Base-by-base conservation (phyloP, 345 rosid genomes). In the Balakata baccata region DNA sequence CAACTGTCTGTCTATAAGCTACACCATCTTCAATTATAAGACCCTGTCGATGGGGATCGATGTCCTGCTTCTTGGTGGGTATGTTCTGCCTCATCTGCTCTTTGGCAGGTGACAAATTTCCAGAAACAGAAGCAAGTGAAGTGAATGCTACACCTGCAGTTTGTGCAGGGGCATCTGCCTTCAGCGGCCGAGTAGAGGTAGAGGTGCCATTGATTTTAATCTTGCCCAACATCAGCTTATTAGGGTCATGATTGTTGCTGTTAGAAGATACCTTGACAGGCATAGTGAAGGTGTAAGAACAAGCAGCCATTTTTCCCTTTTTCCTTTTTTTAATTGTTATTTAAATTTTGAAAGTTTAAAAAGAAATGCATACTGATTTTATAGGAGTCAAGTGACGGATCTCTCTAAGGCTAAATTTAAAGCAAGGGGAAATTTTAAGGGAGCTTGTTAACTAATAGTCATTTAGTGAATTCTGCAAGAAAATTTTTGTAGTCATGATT, bases 21-120 rank as follows among this genome's bases (percentile, higher is more conserved):
- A 86, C 85, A 5, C 89, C 90, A 3, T 79, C 80, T 69, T 88
- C 88, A 7, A 76, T 72, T 43, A 89, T 85, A 29, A 87, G 72
- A 22, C 91, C 94, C 67, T 86, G 94, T 9, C 90, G 86, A 60
- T 86, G 83, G 14, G 72, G 83, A 69, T 90, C 94, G 7, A 90
- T 88, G 5, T 71, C 75, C 83, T 84, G 86, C 80, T 86, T 90
- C 81, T 82, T 64, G 18, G 84, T 88, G 0, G 92, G 90, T 47
- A 88, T 88, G 57, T 83, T 88, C 67, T 85, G 94, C 3, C 92
- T 79, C 61, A 72, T 53, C 63, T 61, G 73, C 76, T 84, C 81
- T 67, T 81, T 46, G 20, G 71, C 25, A 65, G 70, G 46, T 56
- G 22, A 66, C 75, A 66, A 1, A 45, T 85, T 86, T 62, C 71